These are phyloP conservation scores for Amphirosellinia nigrospora DNA, from an alignment of 495 filamentous ascomycete species.

Conservation along the genomic window DNA sequence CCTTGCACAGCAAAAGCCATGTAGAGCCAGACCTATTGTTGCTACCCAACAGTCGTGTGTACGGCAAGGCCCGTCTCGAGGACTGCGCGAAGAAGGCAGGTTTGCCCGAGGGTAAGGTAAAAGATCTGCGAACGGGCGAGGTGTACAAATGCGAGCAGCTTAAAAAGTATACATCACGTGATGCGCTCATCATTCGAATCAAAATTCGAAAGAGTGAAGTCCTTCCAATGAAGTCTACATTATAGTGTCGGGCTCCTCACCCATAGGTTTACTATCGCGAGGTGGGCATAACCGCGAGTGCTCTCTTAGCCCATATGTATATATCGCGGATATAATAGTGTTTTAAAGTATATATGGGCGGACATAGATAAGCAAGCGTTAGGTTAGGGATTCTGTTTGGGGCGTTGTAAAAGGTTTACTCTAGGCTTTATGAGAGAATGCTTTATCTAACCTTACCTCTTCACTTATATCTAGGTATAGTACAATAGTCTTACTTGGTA, in stretches of 20 bases:
- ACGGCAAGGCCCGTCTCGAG: conserved; percentile 75
- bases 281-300: no score
- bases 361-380: neutral
- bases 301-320: neutral
- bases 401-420: neutral
- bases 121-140: conserved; percentile 81
- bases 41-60: conserved; percentile 85
- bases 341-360: neutral
- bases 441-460: neutral
- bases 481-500: no score
- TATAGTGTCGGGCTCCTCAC: neutral
- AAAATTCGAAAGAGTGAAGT: neutral
- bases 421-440: neutral
- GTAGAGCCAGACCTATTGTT: conserved; percentile 87
- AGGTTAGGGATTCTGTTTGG: neutral
- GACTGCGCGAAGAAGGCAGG: conserved; percentile 79
- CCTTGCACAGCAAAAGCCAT: conserved; percentile 90
- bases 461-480: neutral
- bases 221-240: neutral
- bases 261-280: neutral
- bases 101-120: conserved; percentile 66
- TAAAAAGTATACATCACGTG: conserved; percentile 86
- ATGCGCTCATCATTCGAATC: conserved; percentile 1
- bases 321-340: conserved; percentile 7
- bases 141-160: conserved; percentile 64